These are phyloP conservation scores for Phlegmacium glaucopus DNA, from an alignment of 768 basidiomycete genomes.

Conservation along the genomic window DNA sequence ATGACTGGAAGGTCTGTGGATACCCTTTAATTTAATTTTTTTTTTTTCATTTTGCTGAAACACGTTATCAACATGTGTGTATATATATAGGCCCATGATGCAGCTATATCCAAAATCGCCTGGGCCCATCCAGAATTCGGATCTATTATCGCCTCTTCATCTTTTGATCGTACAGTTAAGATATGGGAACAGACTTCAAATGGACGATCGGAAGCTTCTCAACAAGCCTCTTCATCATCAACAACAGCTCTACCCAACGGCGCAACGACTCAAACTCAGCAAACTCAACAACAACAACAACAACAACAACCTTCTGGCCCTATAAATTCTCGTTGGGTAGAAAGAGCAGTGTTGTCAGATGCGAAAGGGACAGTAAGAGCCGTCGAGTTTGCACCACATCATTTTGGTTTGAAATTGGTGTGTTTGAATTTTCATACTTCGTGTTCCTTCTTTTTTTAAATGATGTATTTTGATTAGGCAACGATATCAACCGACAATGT, in stretches of 20 bases:
- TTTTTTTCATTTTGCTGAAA: not conserved
- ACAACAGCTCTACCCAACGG: not conserved
- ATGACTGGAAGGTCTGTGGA: slow-evolving; percentile 82
- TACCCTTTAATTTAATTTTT: not conserved
- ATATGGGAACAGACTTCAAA: slow-evolving; percentile 76
- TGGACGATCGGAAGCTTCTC: slow-evolving; percentile 22
- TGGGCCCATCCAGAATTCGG: slow-evolving; percentile 97
- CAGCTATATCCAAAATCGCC: slow-evolving; percentile 74
- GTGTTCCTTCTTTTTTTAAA: too few species aligned
- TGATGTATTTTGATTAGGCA: slow-evolving; percentile 55
- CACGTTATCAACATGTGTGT: too few species aligned
- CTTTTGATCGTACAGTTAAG: slow-evolving; percentile 89
- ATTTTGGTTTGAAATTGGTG: slow-evolving; percentile 87
- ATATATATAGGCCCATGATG: slow-evolving; percentile 88
- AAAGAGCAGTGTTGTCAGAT: slow-evolving; percentile 73
- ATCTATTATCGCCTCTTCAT: slow-evolving; percentile 78
- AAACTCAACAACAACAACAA: slow-evolving; percentile 15
- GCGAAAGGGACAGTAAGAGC: slow-evolving; percentile 82
- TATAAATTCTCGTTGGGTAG: slow-evolving; percentile 59
- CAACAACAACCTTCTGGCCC: slow-evolving; percentile 21
- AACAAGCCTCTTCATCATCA: slow-evolving; percentile 14
- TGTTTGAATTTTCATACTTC: slow-evolving; percentile 21
- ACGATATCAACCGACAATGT: slow-evolving; percentile 85
- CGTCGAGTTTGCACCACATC: slow-evolving; percentile 84
- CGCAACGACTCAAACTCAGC: too few species aligned